These are phyloP conservation scores for Leptographium wingfieldii DNA, from an alignment of 2,329 filamentous ascomycete species.

Conservation along the genomic window DNA sequence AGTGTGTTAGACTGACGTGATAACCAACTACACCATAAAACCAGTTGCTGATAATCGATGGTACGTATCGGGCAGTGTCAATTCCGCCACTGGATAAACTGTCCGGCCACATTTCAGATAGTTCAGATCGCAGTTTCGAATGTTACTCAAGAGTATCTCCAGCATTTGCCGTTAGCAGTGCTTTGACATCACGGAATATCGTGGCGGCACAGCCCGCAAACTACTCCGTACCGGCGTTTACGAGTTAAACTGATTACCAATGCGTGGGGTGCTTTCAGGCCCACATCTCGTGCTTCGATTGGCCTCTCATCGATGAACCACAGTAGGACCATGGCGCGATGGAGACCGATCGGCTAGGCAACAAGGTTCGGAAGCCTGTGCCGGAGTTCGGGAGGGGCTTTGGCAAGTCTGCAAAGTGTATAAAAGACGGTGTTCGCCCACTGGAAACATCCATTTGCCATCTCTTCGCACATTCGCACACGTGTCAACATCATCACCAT, in stretches of 20 bases:
- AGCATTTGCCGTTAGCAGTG: too few species aligned
- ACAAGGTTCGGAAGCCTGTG: too few species aligned
- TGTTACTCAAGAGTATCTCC: too few species aligned
- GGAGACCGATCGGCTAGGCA: too few species aligned
- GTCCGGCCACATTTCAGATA: not conserved
- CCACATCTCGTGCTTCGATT: too few species aligned
- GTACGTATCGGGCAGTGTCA: not conserved
- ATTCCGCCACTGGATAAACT: not conserved
- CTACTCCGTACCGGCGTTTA: too few species aligned
- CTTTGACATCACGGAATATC: too few species aligned
- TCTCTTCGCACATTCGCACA: not conserved
- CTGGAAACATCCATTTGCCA: not conserved
- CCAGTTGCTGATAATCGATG: not conserved
- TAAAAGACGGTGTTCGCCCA: too few species aligned
- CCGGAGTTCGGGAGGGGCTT: too few species aligned
- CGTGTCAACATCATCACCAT: not conserved
- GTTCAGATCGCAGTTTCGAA: not conserved
- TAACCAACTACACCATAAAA: slow-evolving; percentile 5
- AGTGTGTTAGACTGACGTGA: slow-evolving; percentile 6
- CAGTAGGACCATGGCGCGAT: too few species aligned
- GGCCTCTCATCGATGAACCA: too few species aligned
- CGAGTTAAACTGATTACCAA: not conserved
- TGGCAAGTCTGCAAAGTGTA: too few species aligned
- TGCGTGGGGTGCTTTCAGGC: not conserved
- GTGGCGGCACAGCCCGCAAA: not conserved